A percentile compares a stretch with the other conserved stretches of the same genome.
Conservation (phyloP, 805 yeast species). For the Metschnikowia arizonensis region DNA sequence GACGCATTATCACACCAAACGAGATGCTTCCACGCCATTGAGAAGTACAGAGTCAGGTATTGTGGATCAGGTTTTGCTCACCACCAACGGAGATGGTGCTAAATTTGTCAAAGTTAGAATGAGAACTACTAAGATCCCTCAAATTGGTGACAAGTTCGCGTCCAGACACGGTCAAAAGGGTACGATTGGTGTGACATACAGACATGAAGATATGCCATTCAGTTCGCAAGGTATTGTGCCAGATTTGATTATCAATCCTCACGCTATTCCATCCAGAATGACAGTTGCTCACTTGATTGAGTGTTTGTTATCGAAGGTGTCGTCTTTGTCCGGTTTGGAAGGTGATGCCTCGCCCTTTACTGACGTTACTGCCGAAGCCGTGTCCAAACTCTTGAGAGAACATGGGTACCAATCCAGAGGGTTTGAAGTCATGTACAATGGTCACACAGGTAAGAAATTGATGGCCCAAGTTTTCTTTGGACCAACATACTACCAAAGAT, state of each 20-base stretch:
- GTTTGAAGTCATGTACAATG: slow-evolving; percentile 97
- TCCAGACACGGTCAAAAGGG: slow-evolving; percentile 99
- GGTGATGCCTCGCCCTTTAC: slow-evolving; percentile 99
- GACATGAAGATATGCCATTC: slow-evolving; percentile 99
- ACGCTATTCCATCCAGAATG: slow-evolving; percentile 99
- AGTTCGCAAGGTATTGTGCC: slow-evolving; percentile 95
- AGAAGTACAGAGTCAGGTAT: slow-evolving; percentile 97
- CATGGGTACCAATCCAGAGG: slow-evolving; percentile 98
- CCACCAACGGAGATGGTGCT: slow-evolving; percentile 97
- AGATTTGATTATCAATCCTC: slow-evolving; percentile 95
- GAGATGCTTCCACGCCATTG: slow-evolving; percentile 97
- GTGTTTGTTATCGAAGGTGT: slow-evolving; percentile 92
- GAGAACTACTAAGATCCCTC: slow-evolving; percentile 98
- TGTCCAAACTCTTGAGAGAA: slow-evolving; percentile 85
- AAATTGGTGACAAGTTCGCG: slow-evolving; percentile 98
- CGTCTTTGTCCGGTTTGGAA: slow-evolving; percentile 90
- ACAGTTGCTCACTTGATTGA: slow-evolving; percentile 99
- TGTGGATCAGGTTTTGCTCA: slow-evolving; percentile 93
- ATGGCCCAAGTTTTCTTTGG: slow-evolving; percentile 99
- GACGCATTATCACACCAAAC: slow-evolving; percentile 95
- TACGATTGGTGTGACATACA: slow-evolving; percentile 97
- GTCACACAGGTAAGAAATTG: slow-evolving; percentile 96
- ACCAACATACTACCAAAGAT: slow-evolving; percentile 98
- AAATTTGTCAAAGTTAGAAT: slow-evolving; percentile 96
- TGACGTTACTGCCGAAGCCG: slow-evolving; percentile 96